Conservation (phyloP, 306 rosid species). For the Begonia fuchsioides region DNA sequence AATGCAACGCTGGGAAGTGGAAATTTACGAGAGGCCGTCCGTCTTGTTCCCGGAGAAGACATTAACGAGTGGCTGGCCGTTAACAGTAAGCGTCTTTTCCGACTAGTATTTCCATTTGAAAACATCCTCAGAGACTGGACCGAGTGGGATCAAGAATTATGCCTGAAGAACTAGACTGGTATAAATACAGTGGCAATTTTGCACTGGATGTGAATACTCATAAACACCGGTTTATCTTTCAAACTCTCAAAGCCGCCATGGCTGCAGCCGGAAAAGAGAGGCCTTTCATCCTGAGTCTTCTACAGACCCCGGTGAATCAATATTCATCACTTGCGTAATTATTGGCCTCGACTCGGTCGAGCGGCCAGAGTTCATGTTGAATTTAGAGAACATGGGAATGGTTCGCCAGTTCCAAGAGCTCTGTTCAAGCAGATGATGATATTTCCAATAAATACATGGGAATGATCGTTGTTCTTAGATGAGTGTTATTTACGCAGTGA, state of each 20-base stretch:
- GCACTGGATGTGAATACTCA: too few relatives aligned
- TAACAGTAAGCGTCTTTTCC: conserved; percentile 35
- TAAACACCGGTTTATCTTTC: too few relatives aligned
- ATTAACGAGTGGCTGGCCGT: conserved; percentile 82
- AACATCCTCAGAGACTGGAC: too few relatives aligned
- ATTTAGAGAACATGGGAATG: too few relatives aligned
- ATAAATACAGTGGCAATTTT: too few relatives aligned
- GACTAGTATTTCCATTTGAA: not conserved
- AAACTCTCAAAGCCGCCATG: too few relatives aligned
- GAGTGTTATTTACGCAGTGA: conserved; percentile 5
- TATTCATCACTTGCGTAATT: conserved; percentile 44
- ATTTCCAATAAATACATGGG: conserved; percentile 8
- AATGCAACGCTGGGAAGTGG: conserved; percentile 93
- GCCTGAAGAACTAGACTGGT: too few relatives aligned
- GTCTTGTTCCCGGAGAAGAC: conserved; percentile 83
- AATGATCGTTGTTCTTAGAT: too few relatives aligned
- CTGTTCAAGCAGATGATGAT: conserved; percentile 16
- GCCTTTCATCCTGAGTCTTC: too few relatives aligned
- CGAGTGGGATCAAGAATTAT: too few relatives aligned
- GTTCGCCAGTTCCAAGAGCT: conserved; percentile 77
- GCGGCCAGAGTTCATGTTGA: conserved; percentile 84
- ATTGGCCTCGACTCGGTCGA: conserved; percentile 86
- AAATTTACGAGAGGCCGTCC: conserved; percentile 72
- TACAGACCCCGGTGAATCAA: conserved; percentile 12
- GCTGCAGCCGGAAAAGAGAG: too few relatives aligned